Percentiles rank a stretch among this genome's conserved stretches.
phyloP scores from a whole-genome alignment of 371 early-diverging fungal genomes.

The Capillidium heterosporum region DNA sequence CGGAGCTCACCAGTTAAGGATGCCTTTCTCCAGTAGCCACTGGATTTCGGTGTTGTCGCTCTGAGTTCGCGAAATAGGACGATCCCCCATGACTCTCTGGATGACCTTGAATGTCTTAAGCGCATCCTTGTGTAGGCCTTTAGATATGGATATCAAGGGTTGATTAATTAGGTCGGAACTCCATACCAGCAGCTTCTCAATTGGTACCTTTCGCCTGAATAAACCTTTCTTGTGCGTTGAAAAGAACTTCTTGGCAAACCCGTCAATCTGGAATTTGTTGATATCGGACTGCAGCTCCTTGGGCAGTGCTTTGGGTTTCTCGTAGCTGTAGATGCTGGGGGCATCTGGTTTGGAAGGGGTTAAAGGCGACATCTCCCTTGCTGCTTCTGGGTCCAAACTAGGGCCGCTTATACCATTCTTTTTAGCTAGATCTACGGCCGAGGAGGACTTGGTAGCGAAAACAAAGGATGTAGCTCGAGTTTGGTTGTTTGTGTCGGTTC shows the following conservation, averaged over 20 bases:
- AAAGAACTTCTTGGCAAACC: slow-evolving; percentile 85
- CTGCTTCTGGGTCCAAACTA: not conserved
- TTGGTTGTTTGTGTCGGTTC: not conserved
- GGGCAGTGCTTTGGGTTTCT: slow-evolving; percentile 21
- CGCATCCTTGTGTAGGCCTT: slow-evolving; percentile 65
- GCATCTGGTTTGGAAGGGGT: not conserved
- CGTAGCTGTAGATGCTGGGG: not conserved
- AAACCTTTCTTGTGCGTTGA: slow-evolving; percentile 71
- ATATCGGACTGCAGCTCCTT: slow-evolving; percentile 46
- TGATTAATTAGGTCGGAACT: slow-evolving; percentile 36
- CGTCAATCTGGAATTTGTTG: slow-evolving; percentile 67
- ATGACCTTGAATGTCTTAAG: slow-evolving; percentile 63
- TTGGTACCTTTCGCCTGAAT: slow-evolving; percentile 65
- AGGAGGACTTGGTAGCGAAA: not conserved
- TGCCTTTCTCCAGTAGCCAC: slow-evolving; percentile 51
- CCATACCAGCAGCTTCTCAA: slow-evolving; percentile 70
- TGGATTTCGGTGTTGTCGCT: slow-evolving; percentile 31
- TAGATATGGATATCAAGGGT: slow-evolving; percentile 65
- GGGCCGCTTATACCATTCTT: not conserved
- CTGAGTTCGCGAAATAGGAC: slow-evolving; percentile 16
- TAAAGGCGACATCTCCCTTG: not conserved
- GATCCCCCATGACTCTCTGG: slow-evolving; percentile 71
- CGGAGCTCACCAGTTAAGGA: slow-evolving; percentile 57
- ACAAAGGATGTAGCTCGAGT: not conserved
- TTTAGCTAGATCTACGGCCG: not conserved